Evolutionary conservation across 1,284 basidiomycete genomes (phyloP).

Genomic region (Ustilago esculenta): DNA sequence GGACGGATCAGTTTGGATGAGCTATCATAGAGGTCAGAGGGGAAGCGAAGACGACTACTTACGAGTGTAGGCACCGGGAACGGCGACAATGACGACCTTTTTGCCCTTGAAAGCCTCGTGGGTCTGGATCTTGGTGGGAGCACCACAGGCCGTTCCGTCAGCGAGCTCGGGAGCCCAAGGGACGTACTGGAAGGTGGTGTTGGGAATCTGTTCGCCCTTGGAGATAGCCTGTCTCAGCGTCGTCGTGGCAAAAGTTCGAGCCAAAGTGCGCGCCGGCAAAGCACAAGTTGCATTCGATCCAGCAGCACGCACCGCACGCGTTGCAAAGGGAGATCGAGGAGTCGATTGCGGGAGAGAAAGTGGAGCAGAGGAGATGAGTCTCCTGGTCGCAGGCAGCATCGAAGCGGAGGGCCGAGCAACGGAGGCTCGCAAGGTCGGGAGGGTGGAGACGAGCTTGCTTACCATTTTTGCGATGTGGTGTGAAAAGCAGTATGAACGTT

Average conservation of each 20-base stretch:
- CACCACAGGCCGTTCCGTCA: slow-evolving; percentile 68
- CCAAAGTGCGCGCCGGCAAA: not conserved
- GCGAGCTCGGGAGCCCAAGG: slow-evolving; percentile 77
- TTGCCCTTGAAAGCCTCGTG: slow-evolving; percentile 79
- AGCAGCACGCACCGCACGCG: not conserved
- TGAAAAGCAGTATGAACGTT: not conserved
- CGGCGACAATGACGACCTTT: slow-evolving; percentile 81
- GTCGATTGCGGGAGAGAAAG: not conserved
- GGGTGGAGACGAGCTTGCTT: slow-evolving; percentile 28
- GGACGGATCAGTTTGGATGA: not conserved
- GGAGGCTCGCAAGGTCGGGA: slow-evolving; percentile 14
- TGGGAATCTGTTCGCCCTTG: slow-evolving; percentile 74
- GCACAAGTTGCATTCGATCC: not conserved
- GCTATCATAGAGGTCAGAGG: not conserved
- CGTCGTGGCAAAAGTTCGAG: slow-evolving; percentile 11
- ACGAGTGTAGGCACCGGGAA: slow-evolving; percentile 75
- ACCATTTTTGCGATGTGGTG: slow-evolving; percentile 38
- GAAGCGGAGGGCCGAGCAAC: slow-evolving; percentile 2
- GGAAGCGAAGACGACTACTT: slow-evolving; percentile 6
- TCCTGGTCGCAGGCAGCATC: slow-evolving; percentile 7
- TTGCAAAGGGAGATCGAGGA: not conserved
- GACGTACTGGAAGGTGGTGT: slow-evolving; percentile 74
- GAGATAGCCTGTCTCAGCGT: slow-evolving; percentile 35
- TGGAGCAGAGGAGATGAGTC: slow-evolving; percentile 38
- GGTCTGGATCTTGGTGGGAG: slow-evolving; percentile 69